phyloP scores from a whole-genome alignment of 202 grass and related monocot genomes.

The Bolboschoenoplectus hybrid region DNA sequence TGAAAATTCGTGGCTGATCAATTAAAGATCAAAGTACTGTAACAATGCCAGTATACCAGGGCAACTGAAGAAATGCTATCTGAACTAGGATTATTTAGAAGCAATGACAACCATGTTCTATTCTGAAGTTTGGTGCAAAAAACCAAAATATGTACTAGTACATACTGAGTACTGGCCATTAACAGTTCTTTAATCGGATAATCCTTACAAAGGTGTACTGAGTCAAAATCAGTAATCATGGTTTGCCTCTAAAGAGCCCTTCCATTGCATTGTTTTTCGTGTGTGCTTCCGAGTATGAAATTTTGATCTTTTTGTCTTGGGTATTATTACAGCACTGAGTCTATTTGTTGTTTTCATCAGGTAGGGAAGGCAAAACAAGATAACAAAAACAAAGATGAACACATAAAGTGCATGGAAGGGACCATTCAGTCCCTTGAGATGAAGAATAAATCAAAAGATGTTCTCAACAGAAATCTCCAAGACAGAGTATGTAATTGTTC shows the following conservation, averaged over 20 bases:
- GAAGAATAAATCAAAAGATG: slow-evolving; percentile 85
- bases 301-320: not conserved
- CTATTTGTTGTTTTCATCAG: slow-evolving; percentile 45
- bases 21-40: not conserved
- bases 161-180: not conserved
- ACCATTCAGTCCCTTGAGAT: slow-evolving; percentile 76
- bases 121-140: too few relatives aligned
- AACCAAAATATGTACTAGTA: not conserved
- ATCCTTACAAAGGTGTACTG: not conserved
- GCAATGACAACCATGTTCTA: too few relatives aligned
- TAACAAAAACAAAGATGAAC: slow-evolving; percentile 72
- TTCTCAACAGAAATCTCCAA: slow-evolving; percentile 73
- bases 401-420: slow-evolving; percentile 84
- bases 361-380: slow-evolving; percentile 85
- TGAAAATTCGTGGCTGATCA: slow-evolving; percentile 38
- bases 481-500: slow-evolving; percentile 61
- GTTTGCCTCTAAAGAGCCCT: not conserved
- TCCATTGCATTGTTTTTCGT: slow-evolving; percentile 6
- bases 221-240: not conserved
- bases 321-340: not conserved
- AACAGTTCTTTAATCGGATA: not conserved
- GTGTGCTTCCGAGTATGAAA: not conserved
- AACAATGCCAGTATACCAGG: not conserved
- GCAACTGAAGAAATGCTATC: not conserved
- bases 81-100: not conserved